Conservation (phyloP, 2,329 filamentous ascomycete genomes). For the Sarocladium oryzae region DNA sequence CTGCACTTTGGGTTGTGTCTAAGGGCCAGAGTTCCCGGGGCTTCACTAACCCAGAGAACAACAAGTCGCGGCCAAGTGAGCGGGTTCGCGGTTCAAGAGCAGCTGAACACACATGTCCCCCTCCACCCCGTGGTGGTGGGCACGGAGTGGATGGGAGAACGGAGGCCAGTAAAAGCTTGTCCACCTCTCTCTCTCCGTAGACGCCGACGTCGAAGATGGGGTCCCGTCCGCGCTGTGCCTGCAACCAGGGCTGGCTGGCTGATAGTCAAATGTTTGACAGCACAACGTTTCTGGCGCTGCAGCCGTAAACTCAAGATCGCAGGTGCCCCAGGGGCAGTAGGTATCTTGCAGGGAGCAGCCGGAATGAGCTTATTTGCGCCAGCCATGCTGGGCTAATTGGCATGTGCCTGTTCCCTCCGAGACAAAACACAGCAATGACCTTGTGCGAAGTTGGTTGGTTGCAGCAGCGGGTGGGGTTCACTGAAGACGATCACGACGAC, state of each 20-base stretch:
- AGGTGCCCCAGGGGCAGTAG: too few species aligned
- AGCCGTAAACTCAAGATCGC: too few species aligned
- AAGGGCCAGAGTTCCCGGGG: too few species aligned
- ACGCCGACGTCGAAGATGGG: background rate
- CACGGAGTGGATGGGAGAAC: background rate
- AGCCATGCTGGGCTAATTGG: background rate
- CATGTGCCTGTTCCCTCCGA: background rate
- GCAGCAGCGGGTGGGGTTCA: background rate
- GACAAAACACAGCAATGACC: background rate
- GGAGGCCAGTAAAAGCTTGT: background rate
- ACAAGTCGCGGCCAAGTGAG: too few species aligned
- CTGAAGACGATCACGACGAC: background rate
- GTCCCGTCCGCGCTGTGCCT: background rate
- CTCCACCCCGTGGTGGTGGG: background rate
- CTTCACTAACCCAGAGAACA: too few species aligned
- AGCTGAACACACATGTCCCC: too few species aligned
- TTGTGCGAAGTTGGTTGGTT: background rate
- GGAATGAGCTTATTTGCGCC: slow-evolving; percentile 4
- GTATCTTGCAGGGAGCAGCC: background rate
- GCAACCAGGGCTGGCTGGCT: background rate
- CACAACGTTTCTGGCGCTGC: too few species aligned
- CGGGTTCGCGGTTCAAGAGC: background rate
- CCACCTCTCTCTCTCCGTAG: background rate
- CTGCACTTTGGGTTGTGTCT: too few species aligned
- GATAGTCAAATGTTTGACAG: background rate